Percentiles rank a stretch among this genome's conserved stretches.
These are phyloP conservation scores for Benincasa hispida DNA, from an alignment of 306 rosid genomes.

Conservation along the genomic window DNA sequence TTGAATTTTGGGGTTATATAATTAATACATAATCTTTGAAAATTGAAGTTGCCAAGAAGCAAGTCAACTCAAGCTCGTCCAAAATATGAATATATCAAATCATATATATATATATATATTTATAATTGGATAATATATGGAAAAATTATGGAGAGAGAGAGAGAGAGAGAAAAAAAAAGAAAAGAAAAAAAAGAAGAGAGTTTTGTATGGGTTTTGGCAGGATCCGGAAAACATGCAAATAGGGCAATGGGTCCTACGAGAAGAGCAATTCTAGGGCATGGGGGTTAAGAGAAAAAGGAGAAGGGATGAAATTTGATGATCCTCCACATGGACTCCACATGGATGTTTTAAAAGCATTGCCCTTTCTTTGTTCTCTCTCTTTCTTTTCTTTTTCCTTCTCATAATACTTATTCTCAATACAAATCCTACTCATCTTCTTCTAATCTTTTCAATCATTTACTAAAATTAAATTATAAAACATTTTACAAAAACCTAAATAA, in stretches of 20 bases:
- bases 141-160: neutral
- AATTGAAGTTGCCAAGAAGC: neutral
- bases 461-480: no score
- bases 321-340: constrained; percentile 68
- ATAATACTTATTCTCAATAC: no score
- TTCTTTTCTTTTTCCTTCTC: neutral
- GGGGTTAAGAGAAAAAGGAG: constrained; percentile 19
- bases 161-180: neutral
- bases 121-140: neutral
- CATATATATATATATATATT: neutral
- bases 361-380: neutral
- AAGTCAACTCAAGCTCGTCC: constrained; percentile 13
- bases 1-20: neutral
- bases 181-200: neutral
- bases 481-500: no score
- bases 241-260: constrained; percentile 35
- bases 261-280: constrained; percentile 42
- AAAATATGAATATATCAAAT: neutral
- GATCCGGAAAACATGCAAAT: constrained; percentile 66
- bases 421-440: no score
- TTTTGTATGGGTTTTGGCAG: constrained; percentile 25
- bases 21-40: neutral
- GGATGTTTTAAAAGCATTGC: constrained; percentile 30
- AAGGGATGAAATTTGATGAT: constrained; percentile 2
- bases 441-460: no score